These are phyloP conservation scores for Croton laevigatus DNA, from an alignment of 441 rosid species.

Conservation along the genomic window DNA sequence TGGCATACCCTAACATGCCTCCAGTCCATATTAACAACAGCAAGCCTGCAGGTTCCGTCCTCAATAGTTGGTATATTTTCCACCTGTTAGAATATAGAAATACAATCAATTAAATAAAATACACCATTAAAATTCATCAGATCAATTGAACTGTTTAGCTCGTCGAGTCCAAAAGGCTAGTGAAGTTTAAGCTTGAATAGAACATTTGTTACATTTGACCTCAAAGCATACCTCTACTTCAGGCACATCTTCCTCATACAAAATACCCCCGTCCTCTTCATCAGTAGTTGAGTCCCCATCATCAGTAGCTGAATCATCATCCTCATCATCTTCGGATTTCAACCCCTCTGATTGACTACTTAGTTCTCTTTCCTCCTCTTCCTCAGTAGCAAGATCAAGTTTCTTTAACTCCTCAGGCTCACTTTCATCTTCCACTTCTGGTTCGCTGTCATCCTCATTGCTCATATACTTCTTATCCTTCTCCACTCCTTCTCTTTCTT, in stretches of 20 bases:
- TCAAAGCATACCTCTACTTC: conserved; percentile 40
- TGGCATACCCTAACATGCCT: conserved; percentile 71
- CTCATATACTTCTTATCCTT: conserved; percentile 6
- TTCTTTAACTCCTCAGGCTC: conserved; percentile 27
- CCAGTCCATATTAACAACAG: conserved; percentile 91
- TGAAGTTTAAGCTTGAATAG: background rate
- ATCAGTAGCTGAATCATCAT: conserved; percentile 39
- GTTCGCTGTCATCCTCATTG: conserved; percentile 21
- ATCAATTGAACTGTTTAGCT: background rate
- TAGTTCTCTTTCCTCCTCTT: background rate
- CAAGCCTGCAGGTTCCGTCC: conserved; percentile 78
- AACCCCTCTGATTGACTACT: conserved; percentile 7
- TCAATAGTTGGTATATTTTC: conserved; percentile 59
- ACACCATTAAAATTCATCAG: background rate
- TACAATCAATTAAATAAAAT: background rate
- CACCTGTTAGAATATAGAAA: conserved; percentile 39
- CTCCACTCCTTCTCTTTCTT: conserved; percentile 2
- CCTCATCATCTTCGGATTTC: conserved; percentile 31
- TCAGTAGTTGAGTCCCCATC: conserved; percentile 45
- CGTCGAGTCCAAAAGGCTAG: background rate
- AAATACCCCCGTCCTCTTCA: conserved; percentile 5
- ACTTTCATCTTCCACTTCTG: conserved; percentile 28
- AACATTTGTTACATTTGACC: background rate
- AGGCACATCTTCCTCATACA: background rate
- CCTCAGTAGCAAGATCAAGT: conserved; percentile 3